Evolutionary conservation across 805 yeast genomes (phyloP).

Genomic region (Sugiyamaella lignohabitans): DNA sequence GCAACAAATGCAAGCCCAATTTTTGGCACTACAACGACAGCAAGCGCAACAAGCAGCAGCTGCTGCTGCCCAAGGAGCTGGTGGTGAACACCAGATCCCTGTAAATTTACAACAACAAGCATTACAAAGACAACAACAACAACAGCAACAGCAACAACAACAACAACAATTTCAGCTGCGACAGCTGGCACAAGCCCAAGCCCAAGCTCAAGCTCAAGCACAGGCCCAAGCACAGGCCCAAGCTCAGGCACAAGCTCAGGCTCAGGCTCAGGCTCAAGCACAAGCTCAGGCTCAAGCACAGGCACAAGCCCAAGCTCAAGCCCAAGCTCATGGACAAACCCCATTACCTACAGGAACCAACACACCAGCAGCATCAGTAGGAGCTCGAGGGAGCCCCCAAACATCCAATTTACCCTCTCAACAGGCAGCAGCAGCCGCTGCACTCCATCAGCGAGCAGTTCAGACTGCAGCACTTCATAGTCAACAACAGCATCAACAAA

Average conservation of each 20-base stretch:
- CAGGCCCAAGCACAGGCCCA: background rate
- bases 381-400: too few relatives aligned
- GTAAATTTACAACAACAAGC: slow-evolving; percentile 1
- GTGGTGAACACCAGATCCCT: slow-evolving; percentile 1
- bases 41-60: slow-evolving; percentile 11
- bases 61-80: slow-evolving; percentile 7
- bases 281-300: background rate
- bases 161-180: slow-evolving; percentile 9
- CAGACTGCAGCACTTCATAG: background rate
- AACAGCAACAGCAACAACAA: background rate
- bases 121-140: slow-evolving; percentile 9
- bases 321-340: background rate
- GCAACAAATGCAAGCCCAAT: slow-evolving; percentile 10
- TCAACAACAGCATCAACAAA: slow-evolving; percentile 1
- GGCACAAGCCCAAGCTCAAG: background rate
- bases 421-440: too few relatives aligned
- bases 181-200: slow-evolving; percentile 10
- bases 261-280: background rate
- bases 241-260: background rate
- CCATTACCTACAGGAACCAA: background rate
- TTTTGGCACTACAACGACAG: slow-evolving; percentile 4
- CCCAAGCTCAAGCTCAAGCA: slow-evolving; percentile 3
- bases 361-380: too few relatives aligned
- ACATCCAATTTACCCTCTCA: background rate
- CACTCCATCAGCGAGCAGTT: background rate